phyloP scores from a whole-genome alignment of 1,284 basidiomycete genomes.

The Puccinia horiana region DNA sequence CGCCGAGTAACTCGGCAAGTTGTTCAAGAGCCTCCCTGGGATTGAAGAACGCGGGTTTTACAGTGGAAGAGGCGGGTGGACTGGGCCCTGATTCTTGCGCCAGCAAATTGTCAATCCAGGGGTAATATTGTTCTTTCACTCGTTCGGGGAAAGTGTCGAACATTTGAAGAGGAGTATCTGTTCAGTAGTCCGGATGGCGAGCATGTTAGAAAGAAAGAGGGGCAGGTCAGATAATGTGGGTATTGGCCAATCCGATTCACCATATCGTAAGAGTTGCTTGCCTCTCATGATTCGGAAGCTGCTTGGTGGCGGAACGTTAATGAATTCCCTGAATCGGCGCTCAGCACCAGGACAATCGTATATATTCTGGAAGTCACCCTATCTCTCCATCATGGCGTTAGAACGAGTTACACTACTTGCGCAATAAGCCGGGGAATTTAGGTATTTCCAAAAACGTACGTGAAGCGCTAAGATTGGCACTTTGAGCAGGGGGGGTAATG shows the following conservation, averaged over 20 bases:
- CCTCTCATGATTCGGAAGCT: slow-evolving; percentile 34
- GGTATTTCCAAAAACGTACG: slow-evolving; percentile 10
- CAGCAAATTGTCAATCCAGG: slow-evolving; percentile 37
- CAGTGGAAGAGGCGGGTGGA: not conserved
- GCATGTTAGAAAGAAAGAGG: not conserved
- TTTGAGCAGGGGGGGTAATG: slow-evolving; percentile 2
- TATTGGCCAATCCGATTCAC: not conserved
- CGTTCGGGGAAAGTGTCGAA: slow-evolving; percentile 35
- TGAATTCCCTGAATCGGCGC: slow-evolving; percentile 21
- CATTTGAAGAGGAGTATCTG: slow-evolving; percentile 41
- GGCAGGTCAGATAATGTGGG: not conserved
- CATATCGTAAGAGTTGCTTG: not conserved
- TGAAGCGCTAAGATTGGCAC: slow-evolving; percentile 32
- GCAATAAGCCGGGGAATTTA: not conserved
- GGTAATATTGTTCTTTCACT: slow-evolving; percentile 35
- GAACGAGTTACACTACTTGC: not conserved
- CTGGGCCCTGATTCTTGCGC: not conserved
- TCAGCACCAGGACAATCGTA: slow-evolving; percentile 26
- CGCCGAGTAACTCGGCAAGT: slow-evolving; percentile 8
- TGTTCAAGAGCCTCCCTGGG: slow-evolving; percentile 14
- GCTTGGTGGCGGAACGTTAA: slow-evolving; percentile 4
- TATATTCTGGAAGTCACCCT: slow-evolving; percentile 45
- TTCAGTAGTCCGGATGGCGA: not conserved
- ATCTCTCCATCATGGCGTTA: not conserved
- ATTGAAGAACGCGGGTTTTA: not conserved